These are phyloP conservation scores for Gossypium schwendimanii DNA, from an alignment of 441 rosid species.

Conservation along the genomic window DNA sequence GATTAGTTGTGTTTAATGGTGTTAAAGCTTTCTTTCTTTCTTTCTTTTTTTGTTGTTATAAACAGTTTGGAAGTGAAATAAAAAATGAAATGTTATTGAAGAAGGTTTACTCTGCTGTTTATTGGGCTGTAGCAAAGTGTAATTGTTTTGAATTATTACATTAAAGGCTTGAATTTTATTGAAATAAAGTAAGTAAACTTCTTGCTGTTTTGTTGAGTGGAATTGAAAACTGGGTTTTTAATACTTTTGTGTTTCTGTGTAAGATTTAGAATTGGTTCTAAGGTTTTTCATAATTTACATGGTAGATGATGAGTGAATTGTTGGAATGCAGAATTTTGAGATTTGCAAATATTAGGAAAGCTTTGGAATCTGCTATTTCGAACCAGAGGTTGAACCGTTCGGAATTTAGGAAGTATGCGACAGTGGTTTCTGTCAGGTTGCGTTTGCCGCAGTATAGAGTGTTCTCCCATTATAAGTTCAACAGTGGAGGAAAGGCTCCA, in stretches of 20 bases:
- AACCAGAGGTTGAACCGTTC: conserved; percentile 21
- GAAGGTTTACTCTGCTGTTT: background rate
- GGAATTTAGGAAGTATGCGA: conserved; percentile 39
- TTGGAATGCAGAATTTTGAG: conserved; percentile 53
- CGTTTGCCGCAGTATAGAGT: conserved; percentile 32
- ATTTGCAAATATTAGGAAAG: conserved; percentile 36
- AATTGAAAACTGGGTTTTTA: background rate
- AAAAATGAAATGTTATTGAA: background rate
- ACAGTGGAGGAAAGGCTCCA: conserved; percentile 28
- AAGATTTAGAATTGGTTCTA: background rate
- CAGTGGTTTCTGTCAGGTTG: conserved; percentile 35
- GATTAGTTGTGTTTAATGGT: background rate
- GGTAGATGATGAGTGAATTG: background rate
- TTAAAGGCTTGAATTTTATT: background rate
- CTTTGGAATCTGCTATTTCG: conserved; percentile 24
- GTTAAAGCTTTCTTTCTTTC: background rate
- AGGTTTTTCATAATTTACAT: background rate
- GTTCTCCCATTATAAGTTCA: conserved; percentile 32
- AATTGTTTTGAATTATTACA: background rate
- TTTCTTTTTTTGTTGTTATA: background rate
- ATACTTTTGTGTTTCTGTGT: background rate
- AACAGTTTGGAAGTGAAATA: background rate
- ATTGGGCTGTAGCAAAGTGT: background rate
- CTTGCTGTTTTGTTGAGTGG: background rate
- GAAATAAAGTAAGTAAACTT: background rate